phyloP scores from a whole-genome alignment of 768 basidiomycete species.

The Podaxis carcinomalis region DNA sequence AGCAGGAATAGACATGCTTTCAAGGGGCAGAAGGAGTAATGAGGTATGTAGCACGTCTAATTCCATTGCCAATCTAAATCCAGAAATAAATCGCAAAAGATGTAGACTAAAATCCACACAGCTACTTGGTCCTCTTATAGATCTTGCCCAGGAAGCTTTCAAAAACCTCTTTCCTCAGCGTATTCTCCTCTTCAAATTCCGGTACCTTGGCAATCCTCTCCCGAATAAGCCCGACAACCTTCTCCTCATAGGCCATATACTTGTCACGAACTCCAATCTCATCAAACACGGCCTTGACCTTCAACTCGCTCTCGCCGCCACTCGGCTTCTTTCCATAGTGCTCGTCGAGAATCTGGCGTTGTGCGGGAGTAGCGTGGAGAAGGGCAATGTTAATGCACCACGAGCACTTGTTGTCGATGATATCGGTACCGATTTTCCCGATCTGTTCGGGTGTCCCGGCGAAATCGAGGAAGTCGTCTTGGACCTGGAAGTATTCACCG shows the following conservation, averaged over 20 bases:
- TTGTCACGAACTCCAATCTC: slow-evolving; percentile 58
- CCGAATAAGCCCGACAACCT: slow-evolving; percentile 61
- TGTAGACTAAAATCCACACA: background rate
- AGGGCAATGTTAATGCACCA: slow-evolving; percentile 95
- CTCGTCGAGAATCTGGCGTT: slow-evolving; percentile 54
- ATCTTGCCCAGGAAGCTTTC: slow-evolving; percentile 87
- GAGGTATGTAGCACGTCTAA: no score
- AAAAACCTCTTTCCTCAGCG: slow-evolving; percentile 67
- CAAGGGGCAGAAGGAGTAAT: no score
- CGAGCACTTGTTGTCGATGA: slow-evolving; percentile 97
- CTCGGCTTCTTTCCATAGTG: slow-evolving; percentile 49
- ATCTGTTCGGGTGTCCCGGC: slow-evolving; percentile 86
- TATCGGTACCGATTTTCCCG: slow-evolving; percentile 97
- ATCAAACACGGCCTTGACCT: slow-evolving; percentile 60
- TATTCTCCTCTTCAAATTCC: slow-evolving; percentile 42
- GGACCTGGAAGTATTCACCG: slow-evolving; percentile 98
- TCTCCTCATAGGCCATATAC: slow-evolving; percentile 80
- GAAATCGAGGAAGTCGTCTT: slow-evolving; percentile 96
- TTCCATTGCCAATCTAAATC: no score
- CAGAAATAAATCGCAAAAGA: background rate
- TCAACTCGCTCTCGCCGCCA: slow-evolving; percentile 43
- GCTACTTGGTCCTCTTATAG: slow-evolving; percentile 54
- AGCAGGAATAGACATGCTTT: background rate
- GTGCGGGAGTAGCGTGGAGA: slow-evolving; percentile 45
- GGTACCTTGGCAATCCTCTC: slow-evolving; percentile 70